These are phyloP conservation scores for Pythium apleroticum DNA, from an alignment of 352 stramenopile species.

Conservation along the genomic window DNA sequence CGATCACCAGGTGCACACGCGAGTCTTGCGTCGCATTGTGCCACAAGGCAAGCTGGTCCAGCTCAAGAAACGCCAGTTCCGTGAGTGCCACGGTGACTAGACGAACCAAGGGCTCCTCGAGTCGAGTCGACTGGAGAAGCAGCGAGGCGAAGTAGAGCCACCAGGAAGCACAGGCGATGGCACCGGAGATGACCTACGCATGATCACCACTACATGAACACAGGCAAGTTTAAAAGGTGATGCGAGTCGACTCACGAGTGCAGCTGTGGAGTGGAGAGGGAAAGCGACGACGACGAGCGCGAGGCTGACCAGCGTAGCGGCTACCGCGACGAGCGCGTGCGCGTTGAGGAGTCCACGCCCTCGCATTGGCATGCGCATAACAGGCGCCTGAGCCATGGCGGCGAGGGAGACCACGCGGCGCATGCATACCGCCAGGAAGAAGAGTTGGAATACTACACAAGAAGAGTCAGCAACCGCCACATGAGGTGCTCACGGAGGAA, in stretches of 20 bases:
- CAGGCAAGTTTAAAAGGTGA: no score
- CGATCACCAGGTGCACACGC: conserved; percentile 12
- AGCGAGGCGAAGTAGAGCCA: conserved; percentile 36
- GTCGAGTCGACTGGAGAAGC: conserved; percentile 22
- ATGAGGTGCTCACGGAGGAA: no score
- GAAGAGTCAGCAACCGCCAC: background rate
- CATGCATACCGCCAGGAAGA: conserved; percentile 42
- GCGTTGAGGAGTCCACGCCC: conserved; percentile 26
- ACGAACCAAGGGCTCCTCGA: conserved; percentile 10
- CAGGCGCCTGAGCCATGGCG: background rate
- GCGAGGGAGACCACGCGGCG: conserved; percentile 37
- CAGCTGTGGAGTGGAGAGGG: conserved; percentile 31
- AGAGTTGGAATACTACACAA: conserved; percentile 27
- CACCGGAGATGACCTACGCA: conserved; percentile 29
- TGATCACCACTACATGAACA: no score
- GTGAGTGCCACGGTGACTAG: conserved; percentile 15
- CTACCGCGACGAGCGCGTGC: conserved; percentile 33
- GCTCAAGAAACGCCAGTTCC: conserved; percentile 21
- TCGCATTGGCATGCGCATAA: background rate
- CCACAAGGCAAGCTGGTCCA: conserved; percentile 8
- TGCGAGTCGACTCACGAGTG: conserved; percentile 29
- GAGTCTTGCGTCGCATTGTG: background rate
- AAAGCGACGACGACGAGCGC: conserved; percentile 28
- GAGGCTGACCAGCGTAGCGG: conserved; percentile 28
- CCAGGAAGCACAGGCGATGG: conserved; percentile 29